Evolutionary conservation across 2,329 filamentous ascomycete species (phyloP).

Genomic region (Fusarium abutilonis): DNA sequence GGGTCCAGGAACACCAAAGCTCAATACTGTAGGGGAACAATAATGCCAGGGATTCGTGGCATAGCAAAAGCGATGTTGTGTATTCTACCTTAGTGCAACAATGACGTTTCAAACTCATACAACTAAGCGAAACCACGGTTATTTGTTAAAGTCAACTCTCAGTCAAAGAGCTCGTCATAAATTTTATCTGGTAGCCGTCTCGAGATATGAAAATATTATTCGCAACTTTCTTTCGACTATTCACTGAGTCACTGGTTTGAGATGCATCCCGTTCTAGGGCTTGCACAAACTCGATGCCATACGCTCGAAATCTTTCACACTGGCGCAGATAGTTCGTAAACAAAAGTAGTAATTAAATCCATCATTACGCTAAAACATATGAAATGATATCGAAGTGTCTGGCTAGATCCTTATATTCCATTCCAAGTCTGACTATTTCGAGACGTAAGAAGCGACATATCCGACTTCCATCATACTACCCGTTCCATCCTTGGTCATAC

Average conservation of each 20-base stretch:
- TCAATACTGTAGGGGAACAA: constrained; percentile 35
- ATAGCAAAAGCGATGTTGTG: not conserved
- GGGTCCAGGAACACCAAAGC: constrained; percentile 6
- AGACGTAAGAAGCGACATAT: constrained; percentile 59
- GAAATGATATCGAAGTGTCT: not conserved
- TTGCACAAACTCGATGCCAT: too few species aligned
- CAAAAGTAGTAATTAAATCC: not conserved
- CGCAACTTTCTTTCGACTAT: too few species aligned
- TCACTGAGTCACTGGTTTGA: too few species aligned
- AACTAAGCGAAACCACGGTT: not conserved
- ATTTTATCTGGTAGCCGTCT: too few species aligned
- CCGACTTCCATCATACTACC: constrained; percentile 63
- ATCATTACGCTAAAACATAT: not conserved
- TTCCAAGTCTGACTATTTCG: constrained; percentile 27
- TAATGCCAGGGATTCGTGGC: not conserved
- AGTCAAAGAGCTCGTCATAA: too few species aligned
- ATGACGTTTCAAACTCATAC: not conserved
- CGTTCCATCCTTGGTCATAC: constrained; percentile 56
- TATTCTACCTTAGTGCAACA: not conserved
- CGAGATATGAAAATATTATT: too few species aligned
- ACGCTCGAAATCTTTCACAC: too few species aligned
- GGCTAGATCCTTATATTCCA: constrained; percentile 3
- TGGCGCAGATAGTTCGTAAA: too few species aligned
- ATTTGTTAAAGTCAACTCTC: too few species aligned
- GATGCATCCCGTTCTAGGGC: too few species aligned